Evolutionary conservation across 208 protist genomes (phyloP), one percentile per base, ranked within the genome.

Genomic region (Trypanosoma scelopori): DNA sequence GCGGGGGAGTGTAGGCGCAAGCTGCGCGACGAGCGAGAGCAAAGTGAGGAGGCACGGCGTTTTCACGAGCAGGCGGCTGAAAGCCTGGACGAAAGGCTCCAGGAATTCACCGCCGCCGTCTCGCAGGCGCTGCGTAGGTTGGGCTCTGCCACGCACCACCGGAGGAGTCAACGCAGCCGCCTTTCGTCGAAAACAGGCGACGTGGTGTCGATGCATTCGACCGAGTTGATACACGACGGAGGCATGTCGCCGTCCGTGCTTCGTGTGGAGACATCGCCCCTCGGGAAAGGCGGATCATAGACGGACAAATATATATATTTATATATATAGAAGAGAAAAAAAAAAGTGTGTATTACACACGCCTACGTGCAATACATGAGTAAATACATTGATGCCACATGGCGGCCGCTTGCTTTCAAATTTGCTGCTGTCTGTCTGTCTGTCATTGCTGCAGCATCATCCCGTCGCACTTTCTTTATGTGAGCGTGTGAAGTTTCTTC

Each of bases 91-190:
- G 52, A 45, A 58, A 20, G 51, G 41, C n/a, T 59, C 27, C 49
- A 39, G 39, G 51, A 60, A 39, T 68, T 68, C 41, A 37, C 42
- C 0, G 30, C 51, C 12, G 16, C 32, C 0, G 62, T 68, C 18
- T 42, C 51, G 52, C 52, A 52, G 41, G 62, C 62, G 20, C 20
- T 68, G 23, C 62, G 42, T 0, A 57, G 30, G 62, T 59, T 68
- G 6, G 52, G 48, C 15, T 43, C 49, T 12, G 22, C 39, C 16
- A 59, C 23, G n/a, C 45, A 15, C 13, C 13, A 48, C 3, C 45
- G 20, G 45, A 18, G 20, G 12, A n/a, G 35, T 18, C 28, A 45
- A 1, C 53, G 35, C 9, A 30, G 53, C 45, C 35, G 53, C 35
- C 30, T 45, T 32, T 53, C 58, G 1, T 64, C 46, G 9, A 43